Base-by-base conservation (phyloP, 495 filamentous ascomycete genomes). In the Penicillium pancosmium region DNA sequence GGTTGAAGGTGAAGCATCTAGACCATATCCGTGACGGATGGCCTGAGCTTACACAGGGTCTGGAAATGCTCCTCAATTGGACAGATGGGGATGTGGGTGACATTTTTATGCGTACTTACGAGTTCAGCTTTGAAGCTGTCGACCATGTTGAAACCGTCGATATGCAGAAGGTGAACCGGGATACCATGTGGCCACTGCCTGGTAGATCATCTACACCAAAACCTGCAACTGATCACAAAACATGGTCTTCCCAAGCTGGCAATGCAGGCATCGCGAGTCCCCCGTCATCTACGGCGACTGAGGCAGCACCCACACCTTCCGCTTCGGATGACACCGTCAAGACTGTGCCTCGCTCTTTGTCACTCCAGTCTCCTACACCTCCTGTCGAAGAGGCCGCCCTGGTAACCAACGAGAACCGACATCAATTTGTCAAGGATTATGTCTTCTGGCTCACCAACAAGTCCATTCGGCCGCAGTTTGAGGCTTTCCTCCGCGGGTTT, bases 11-110 rank as follows among this genome's bases (percentile, higher is more conserved):
- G 13, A 88, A 83, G 44, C 79, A 87, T 51, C 72, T 91, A 13
- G 81, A 88, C 33, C 84, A 90, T 66, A 92, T 97, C 33, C 80
- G 80, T 9, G 94, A 98, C 64, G 93, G 91, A 18, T 98, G 94
- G 94, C 87, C 89, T 1, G 84, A 87, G 13, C 83, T 96, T 0
- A 84, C 84, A 18, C 88, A 80, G 60, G 90, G 91, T 5, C 79
- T 97, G 1, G 86, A 84, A 4, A 71, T 77, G 9, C 78, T 97
- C 9, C 76, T 91, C 5, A 76, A 85, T 43, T 97, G 92, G 91
- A 75, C 84, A 23, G 84, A 94, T 49, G 92, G 90, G 15, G 82
- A 88, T 33, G 89, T 97, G 18, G 87, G 85, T 43, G 91, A 96
- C 59, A 72, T 92, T 6, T 96, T 95, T 67, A 73, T 84, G 54